These are phyloP conservation scores for Cicer chorassanicum DNA, from an alignment of 306 rosid species.

Conservation along the genomic window DNA sequence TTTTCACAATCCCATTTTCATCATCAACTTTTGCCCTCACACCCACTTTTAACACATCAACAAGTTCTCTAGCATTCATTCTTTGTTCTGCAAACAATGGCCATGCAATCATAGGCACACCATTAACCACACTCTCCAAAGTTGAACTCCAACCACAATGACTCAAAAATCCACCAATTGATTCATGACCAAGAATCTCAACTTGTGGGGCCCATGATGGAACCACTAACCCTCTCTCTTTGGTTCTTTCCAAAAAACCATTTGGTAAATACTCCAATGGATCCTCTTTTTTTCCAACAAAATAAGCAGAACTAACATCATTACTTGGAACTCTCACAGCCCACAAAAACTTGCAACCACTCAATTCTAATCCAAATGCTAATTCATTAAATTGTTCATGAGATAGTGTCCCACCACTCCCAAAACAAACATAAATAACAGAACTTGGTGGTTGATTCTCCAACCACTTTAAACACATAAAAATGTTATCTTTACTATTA, in stretches of 20 bases:
- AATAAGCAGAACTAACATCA: neutral
- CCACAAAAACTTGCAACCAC: constrained; percentile 51
- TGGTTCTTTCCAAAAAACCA: constrained; percentile 40
- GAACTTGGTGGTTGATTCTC: constrained; percentile 36
- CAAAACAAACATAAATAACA: constrained; percentile 44
- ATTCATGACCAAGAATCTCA: constrained; percentile 40
- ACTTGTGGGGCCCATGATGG: constrained; percentile 47
- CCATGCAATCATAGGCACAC: constrained; percentile 40
- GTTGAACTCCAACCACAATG: constrained; percentile 48
- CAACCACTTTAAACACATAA: constrained; percentile 33
- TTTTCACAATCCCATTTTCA: constrained; percentile 33
- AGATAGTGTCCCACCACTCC: constrained; percentile 51
- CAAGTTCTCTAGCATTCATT: constrained; percentile 34
- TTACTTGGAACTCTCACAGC: constrained; percentile 40
- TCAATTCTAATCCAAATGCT: constrained; percentile 46
- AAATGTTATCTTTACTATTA: neutral
- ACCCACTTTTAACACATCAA: constrained; percentile 16
- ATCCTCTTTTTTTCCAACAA: constrained; percentile 20
- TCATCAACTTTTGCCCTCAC: constrained; percentile 26
- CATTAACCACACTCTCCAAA: constrained; percentile 34
- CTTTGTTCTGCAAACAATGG: constrained; percentile 43
- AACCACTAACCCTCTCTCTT: constrained; percentile 29
- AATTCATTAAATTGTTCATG: constrained; percentile 41
- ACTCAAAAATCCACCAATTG: constrained; percentile 38
- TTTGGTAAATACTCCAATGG: constrained; percentile 20